Conservation (phyloP, 306 rosid species). For the Cucumis sativus region Cucumber_9930_V3 NC_026660.2:14968501-14969000, state of each 20-base stretch:
- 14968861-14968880: too few relatives aligned
- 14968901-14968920: constrained; percentile 47
- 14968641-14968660: too few relatives aligned
- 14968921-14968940: constrained; percentile 52
- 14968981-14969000: constrained; percentile 58
- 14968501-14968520: constrained; percentile 1
- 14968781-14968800: too few relatives aligned
- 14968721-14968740: too few relatives aligned
- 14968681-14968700: too few relatives aligned
- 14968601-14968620: constrained; percentile 41
- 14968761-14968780: too few relatives aligned
- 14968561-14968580: background rate
- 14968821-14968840: background rate
- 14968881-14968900: constrained; percentile 24
- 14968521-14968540: background rate
- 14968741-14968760: too few relatives aligned
- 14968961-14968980: constrained; percentile 30
- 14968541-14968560: background rate
- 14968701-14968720: too few relatives aligned
- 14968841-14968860: background rate
- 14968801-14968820: background rate
- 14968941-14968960: constrained; percentile 35
- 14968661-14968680: too few relatives aligned
- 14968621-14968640: background rate
- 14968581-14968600: constrained; percentile 26